phyloP scores from a whole-genome alignment of 139 green algal genomes.

The Tetraselmis chui region DNA sequence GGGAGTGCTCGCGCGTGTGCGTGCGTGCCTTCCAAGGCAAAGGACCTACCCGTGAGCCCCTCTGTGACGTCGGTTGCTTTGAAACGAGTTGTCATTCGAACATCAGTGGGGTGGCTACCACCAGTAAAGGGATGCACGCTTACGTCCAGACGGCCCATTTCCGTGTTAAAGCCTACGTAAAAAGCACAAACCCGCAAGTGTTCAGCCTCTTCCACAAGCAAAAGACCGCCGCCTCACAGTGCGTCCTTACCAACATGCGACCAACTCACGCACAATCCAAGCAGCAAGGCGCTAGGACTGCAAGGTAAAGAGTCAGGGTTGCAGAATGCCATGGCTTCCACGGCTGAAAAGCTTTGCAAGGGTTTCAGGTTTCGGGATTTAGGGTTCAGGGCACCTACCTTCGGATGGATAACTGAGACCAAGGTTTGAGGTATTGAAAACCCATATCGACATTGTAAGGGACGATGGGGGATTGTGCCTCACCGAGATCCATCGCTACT shows the following conservation, averaged over 20 bases:
- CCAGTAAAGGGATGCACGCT: slow-evolving; percentile 76
- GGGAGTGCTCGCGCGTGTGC: too few relatives aligned
- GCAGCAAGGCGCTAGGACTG: too few relatives aligned
- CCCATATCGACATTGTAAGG: too few relatives aligned
- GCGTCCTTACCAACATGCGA: neutral
- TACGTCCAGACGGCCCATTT: slow-evolving; percentile 71
- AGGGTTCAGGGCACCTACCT: too few relatives aligned
- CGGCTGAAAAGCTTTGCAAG: too few relatives aligned
- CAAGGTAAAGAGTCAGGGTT: too few relatives aligned
- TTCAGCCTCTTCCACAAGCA: slow-evolving; percentile 1
- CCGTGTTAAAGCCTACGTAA: slow-evolving; percentile 67
- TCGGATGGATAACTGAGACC: too few relatives aligned
- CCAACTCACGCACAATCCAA: neutral
- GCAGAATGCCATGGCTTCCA: slow-evolving; percentile 1
- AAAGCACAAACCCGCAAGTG: slow-evolving; percentile 38
- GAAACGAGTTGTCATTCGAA: slow-evolving; percentile 90
- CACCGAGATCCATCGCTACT: slow-evolving; percentile 16
- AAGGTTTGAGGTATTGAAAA: too few relatives aligned
- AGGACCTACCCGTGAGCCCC: slow-evolving; percentile 47
- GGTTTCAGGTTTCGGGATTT: too few relatives aligned
- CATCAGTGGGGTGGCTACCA: slow-evolving; percentile 66
- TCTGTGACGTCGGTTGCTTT: slow-evolving; percentile 69
- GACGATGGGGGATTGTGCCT: too few relatives aligned
- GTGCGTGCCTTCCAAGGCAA: too few relatives aligned
- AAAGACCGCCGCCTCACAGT: neutral